These are phyloP conservation scores for Aureobasidium namibiae DNA, from an alignment of 2,329 filamentous ascomycete species.

Conservation along the genomic window DNA sequence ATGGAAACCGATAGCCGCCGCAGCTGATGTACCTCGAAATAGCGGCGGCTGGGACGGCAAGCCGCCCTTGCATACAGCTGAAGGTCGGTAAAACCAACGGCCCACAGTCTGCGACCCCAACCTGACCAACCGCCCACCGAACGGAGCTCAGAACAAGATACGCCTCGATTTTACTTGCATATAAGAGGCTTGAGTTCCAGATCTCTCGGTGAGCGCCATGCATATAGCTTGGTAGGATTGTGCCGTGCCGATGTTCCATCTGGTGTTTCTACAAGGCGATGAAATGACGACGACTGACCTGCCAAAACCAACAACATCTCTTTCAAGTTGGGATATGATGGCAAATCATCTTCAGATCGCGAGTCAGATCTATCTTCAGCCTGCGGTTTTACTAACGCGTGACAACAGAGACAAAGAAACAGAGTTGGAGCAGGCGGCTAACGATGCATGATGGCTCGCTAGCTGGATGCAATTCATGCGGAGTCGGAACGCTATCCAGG, in stretches of 20 bases:
- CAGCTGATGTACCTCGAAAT: not conserved
- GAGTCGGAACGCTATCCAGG: not conserved
- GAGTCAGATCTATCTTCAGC: not conserved
- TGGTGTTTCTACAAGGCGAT: no score
- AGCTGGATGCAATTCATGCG: not conserved
- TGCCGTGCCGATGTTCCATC: not conserved
- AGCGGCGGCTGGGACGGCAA: not conserved
- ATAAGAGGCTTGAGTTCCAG: not conserved
- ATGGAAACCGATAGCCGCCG: not conserved
- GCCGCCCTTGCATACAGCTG: slow-evolving; percentile 4
- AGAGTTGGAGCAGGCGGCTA: not conserved
- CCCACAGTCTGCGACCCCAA: not conserved
- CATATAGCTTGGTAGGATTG: not conserved
- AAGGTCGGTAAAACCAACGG: not conserved
- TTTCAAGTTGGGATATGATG: not conserved
- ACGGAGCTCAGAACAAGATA: not conserved
- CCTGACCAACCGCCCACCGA: not conserved
- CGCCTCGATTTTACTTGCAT: not conserved
- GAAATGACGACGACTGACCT: not conserved
- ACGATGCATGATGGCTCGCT: not conserved
- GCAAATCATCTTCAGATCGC: not conserved
- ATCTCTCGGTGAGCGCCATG: not conserved
- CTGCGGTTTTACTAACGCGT: not conserved
- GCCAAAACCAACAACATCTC: not conserved
- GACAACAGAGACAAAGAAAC: not conserved